Base-by-base conservation (phyloP, 805 yeast genomes). In the Teunomyces funiuensis region DNA sequence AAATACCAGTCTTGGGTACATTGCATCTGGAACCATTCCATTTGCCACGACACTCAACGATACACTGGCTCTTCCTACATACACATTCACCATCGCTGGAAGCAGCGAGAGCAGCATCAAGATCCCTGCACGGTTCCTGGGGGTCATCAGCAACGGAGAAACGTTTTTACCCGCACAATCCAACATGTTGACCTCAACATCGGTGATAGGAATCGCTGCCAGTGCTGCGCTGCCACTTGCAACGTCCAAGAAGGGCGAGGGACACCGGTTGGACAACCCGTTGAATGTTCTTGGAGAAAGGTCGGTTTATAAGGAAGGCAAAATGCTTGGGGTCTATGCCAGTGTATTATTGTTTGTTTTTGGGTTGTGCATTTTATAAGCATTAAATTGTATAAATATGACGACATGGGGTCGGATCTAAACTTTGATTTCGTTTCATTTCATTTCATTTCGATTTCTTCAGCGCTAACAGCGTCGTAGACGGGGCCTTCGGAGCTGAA, bases 1-100 rank as follows among this genome's bases (percentile, higher is more conserved):
- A 14, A 15, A 7, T 15, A 13, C n/a, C 8, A 36, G 29, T 13
- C 47, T 57, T n/a, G 61, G 46, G 7, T 44, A 43, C 36, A 66
- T 78, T 8, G 25, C 41, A 27, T 66, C 77, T 0, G 78, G 77
- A 3, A 23, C 49, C 11, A 79, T 79, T 13, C 83, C 84, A 14
- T 78, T 71, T 51, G 83, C 83, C 0, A 59, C 59, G 19, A 60
- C 61, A 10, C 57, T 62, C 19, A 53, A 51, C 6, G 52, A 7
- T 39, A 54, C 57, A 5, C 19, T 16, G 20, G 19, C 11, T n/a
- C 5, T 13, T 14, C 25, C 23, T 11, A 5, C 28, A 14, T 11
- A 52, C 54, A 8, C 51, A 30, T 14, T 46, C 54, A 25, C 64
- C 53, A 25, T 50, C 50, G 20, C 46, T 54, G 33, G 57, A 53